Conservation (phyloP, 139 green algal species). For the Ulvella scutata region DNA sequence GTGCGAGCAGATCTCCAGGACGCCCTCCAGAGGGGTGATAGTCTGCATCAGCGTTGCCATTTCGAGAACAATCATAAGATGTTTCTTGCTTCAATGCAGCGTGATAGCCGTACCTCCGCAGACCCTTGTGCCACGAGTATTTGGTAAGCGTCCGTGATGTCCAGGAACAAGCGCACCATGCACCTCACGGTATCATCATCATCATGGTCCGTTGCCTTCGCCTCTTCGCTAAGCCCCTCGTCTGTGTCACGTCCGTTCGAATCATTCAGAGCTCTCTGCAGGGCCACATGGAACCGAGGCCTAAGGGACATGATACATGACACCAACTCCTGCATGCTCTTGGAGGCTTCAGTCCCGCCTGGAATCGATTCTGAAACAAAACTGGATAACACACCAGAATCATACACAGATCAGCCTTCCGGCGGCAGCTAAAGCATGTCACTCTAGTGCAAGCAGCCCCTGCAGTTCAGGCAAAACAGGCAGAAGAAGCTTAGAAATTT, state of each 20-base stretch:
- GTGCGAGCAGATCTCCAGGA: constrained; percentile 1
- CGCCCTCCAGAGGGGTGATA: not conserved
- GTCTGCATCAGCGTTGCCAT: not conserved
- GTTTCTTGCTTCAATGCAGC: not conserved
- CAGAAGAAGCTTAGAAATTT: too few relatives aligned
- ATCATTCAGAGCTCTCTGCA: not conserved
- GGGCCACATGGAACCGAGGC: not conserved
- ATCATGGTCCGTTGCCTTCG: not conserved
- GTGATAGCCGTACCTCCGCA: not conserved
- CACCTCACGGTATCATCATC: not conserved
- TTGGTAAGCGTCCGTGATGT: not conserved
- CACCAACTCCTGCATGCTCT: not conserved
- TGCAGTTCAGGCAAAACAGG: too few relatives aligned
- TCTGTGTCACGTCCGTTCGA: not conserved
- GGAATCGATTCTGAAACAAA: too few relatives aligned
- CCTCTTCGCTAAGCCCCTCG: not conserved
- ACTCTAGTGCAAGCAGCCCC: too few relatives aligned
- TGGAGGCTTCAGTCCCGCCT: too few relatives aligned
- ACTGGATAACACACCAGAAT: too few relatives aligned
- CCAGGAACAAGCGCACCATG: not conserved
- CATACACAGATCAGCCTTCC: too few relatives aligned
- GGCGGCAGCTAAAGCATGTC: too few relatives aligned
- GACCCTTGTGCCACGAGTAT: not conserved
- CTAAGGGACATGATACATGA: not conserved
- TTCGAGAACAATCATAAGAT: not conserved